These are phyloP conservation scores for Teunomyces panamensis DNA, from an alignment of 805 yeast genomes.

Conservation along the genomic window DNA sequence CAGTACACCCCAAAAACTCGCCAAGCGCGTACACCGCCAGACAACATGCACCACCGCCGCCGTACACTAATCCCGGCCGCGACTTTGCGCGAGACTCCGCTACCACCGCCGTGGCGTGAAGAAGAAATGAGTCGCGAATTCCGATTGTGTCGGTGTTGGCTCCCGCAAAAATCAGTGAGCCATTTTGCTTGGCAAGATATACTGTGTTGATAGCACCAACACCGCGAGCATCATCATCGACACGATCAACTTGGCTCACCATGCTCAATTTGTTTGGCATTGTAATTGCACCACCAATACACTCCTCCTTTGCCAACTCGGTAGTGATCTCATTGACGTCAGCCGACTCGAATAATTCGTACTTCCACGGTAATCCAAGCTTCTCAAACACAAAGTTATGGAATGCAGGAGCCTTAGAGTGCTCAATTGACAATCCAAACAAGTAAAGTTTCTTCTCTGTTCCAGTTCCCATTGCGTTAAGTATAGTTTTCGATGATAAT, in stretches of 20 bases:
- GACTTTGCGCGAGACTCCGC: slow-evolving; percentile 5
- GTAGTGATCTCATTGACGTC: slow-evolving; percentile 18
- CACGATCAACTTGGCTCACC: slow-evolving; percentile 22
- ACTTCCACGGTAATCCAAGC: slow-evolving; percentile 22
- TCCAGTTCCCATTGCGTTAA: too few species aligned
- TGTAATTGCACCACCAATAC: slow-evolving; percentile 29
- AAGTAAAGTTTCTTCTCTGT: slow-evolving; percentile 9
- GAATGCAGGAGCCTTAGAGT: slow-evolving; percentile 26
- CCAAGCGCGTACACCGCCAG: slow-evolving; percentile 30
- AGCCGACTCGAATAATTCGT: slow-evolving; percentile 20
- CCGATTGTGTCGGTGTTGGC: slow-evolving; percentile 35
- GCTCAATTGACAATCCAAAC: slow-evolving; percentile 22
- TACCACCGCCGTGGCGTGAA: slow-evolving; percentile 11
- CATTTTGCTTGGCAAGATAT: slow-evolving; percentile 16
- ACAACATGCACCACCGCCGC: slow-evolving; percentile 36
- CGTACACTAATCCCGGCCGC: slow-evolving; percentile 30
- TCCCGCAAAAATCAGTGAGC: slow-evolving; percentile 17
- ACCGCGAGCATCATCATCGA: slow-evolving; percentile 26
- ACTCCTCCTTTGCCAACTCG: slow-evolving; percentile 6
- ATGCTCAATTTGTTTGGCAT: slow-evolving; percentile 31
- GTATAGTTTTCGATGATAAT: too few species aligned
- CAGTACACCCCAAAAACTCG: slow-evolving; percentile 21
- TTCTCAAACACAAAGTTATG: slow-evolving; percentile 23
- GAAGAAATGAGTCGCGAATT: slow-evolving; percentile 24
- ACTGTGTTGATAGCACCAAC: slow-evolving; percentile 35